These are phyloP conservation scores for Blastocystis sp. DNA, from an alignment of 352 stramenopile genomes.

Conservation along the genomic window DNA sequence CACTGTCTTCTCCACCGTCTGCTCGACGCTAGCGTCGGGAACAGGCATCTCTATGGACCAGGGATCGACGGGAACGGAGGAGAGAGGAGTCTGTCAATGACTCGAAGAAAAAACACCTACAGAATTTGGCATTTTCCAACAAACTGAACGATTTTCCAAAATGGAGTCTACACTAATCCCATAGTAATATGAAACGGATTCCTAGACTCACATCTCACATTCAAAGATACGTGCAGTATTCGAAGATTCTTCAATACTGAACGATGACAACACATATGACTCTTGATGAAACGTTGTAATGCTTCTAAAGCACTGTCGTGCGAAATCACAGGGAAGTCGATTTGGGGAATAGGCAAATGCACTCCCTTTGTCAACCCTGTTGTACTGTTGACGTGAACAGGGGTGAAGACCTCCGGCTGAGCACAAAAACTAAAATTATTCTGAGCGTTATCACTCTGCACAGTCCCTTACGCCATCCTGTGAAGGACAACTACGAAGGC, in stretches of 20 bases:
- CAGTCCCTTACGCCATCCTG: too few relatives aligned
- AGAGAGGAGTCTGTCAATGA: background rate
- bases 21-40: background rate
- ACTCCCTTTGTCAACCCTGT: background rate
- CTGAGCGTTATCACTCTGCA: too few relatives aligned
- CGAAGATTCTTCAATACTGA: background rate
- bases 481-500: too few relatives aligned
- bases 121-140: too few relatives aligned
- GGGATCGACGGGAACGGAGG: background rate
- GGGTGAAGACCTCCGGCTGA: background rate
- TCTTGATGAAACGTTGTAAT: background rate
- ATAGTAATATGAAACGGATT: conserved; percentile 20
- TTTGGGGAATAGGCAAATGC: background rate
- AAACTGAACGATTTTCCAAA: background rate
- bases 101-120: background rate
- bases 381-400: background rate
- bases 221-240: background rate
- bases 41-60: background rate
- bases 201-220: background rate
- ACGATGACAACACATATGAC: background rate
- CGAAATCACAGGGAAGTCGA: conserved; percentile 30
- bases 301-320: background rate
- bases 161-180: background rate
- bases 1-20: background rate
- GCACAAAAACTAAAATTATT: too few relatives aligned